phyloP scores from a whole-genome alignment of 805 yeast species.

The Kurtzmaniella fragi region DNA sequence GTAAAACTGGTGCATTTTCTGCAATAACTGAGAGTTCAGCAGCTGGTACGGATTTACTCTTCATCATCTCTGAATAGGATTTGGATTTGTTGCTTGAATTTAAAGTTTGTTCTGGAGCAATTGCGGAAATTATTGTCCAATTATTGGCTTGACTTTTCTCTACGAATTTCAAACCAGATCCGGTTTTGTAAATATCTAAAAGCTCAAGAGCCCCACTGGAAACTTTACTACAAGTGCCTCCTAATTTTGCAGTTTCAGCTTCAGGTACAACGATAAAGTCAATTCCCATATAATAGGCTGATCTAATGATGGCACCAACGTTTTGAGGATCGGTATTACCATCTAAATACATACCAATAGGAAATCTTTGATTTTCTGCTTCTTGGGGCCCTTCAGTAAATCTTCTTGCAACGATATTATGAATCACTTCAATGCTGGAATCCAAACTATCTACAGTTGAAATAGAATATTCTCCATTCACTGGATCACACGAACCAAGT shows the following conservation, averaged over 20 bases:
- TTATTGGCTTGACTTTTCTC: constrained; percentile 51
- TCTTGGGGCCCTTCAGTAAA: constrained; percentile 7
- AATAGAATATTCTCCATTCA: constrained; percentile 13
- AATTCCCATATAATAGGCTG: constrained; percentile 78
- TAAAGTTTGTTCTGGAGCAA: constrained; percentile 26
- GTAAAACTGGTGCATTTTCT: constrained; percentile 51
- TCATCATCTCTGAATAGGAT: constrained; percentile 14
- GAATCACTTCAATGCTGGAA: constrained; percentile 7
- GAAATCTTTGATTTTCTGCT: constrained; percentile 25
- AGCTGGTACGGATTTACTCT: constrained; percentile 28
- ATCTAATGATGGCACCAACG: constrained; percentile 75
- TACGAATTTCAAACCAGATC: constrained; percentile 60
- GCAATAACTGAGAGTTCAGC: constrained; percentile 42
- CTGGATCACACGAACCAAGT: constrained; percentile 23
- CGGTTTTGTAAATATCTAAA: constrained; percentile 53
- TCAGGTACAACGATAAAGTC: constrained; percentile 72
- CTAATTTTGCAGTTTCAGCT: constrained; percentile 65
- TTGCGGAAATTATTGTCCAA: constrained; percentile 63
- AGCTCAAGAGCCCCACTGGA: constrained; percentile 83
- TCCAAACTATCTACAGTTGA: constrained; percentile 14
- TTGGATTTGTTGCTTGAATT: constrained; percentile 18
- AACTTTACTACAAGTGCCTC: constrained; percentile 76
- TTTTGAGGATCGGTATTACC: constrained; percentile 85
- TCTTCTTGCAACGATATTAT: constrained; percentile 14
- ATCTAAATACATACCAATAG: constrained; percentile 73